Percentiles rank a stretch among this genome's conserved stretches.
Conservation (phyloP, 176 grass and related monocot genomes). For the Rhipidocladum racemiflorum region DNA sequence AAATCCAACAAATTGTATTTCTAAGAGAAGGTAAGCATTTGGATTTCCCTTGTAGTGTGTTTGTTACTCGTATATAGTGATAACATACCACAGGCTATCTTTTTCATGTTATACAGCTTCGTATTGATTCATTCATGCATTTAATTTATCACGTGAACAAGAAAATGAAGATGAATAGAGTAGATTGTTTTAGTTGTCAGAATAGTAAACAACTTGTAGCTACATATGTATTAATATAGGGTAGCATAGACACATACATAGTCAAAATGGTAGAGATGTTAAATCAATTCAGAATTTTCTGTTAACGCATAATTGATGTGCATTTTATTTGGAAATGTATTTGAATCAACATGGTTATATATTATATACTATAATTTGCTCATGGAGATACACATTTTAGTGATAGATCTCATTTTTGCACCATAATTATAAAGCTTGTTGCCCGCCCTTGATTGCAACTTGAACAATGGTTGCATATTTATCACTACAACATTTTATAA, state of each 20-base stretch:
- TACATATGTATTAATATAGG: not conserved
- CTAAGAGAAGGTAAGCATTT: conserved; percentile 60
- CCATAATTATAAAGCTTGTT: not conserved
- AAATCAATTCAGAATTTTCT: not conserved
- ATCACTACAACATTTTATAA: not conserved
- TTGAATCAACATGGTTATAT: conserved; percentile 25
- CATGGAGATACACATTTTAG: not conserved
- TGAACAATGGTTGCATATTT: not conserved
- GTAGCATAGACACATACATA: not conserved
- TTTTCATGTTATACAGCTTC: not conserved
- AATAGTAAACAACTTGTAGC: conserved; percentile 3
- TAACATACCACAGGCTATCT: not conserved
- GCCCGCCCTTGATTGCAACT: conserved; percentile 8
- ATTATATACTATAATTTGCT: not conserved
- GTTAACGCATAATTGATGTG: not conserved
- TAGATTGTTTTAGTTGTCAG: conserved; percentile 34
- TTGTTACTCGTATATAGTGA: not conserved
- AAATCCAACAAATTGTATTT: conserved; percentile 43
- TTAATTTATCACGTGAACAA: conserved; percentile 9
- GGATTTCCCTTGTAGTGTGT: conserved; percentile 20
- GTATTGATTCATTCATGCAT: conserved; percentile 2
- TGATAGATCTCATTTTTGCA: not conserved
- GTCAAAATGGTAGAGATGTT: not conserved
- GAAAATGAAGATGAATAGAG: conserved; percentile 2
- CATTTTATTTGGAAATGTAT: conserved; percentile 1